phyloP scores from a whole-genome alignment of 306 rosid species.

The Aeschynomene evenia region DNA sequence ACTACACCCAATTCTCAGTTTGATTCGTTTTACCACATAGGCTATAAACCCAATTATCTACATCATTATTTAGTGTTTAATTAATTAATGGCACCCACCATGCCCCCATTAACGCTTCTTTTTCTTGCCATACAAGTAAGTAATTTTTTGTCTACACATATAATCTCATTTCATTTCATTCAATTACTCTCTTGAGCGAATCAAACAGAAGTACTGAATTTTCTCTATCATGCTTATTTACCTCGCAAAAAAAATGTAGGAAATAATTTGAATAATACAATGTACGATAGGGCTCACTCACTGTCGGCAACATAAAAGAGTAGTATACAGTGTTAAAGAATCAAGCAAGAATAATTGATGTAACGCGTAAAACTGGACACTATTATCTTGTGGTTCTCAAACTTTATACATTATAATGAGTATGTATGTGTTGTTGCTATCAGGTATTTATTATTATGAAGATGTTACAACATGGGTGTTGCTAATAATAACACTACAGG shows the following conservation, averaged over 20 bases:
- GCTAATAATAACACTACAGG: neutral
- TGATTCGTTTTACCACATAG: too few species aligned
- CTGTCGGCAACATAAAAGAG: slow-evolving; percentile 25
- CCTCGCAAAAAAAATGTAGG: neutral
- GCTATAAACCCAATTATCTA: too few species aligned
- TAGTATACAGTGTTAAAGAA: slow-evolving; percentile 24
- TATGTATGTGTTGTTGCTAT: slow-evolving; percentile 23
- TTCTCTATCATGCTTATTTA: slow-evolving; percentile 21
- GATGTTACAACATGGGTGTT: neutral
- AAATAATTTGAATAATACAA: slow-evolving; percentile 13
- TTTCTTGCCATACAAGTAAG: neutral
- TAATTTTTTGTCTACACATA: neutral
- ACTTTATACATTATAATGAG: slow-evolving; percentile 25
- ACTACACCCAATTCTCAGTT: too few species aligned
- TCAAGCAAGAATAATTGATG: slow-evolving; percentile 16
- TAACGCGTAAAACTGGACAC: slow-evolving; percentile 20
- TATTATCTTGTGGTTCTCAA: neutral
- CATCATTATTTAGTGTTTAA: too few species aligned
- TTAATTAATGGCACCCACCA: neutral
- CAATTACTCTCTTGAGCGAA: neutral
- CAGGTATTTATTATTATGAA: neutral
- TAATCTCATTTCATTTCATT: neutral
- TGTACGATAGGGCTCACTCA: slow-evolving; percentile 11
- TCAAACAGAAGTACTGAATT: neutral
- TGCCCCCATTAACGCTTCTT: neutral